phyloP scores from a whole-genome alignment of 352 stramenopile species.

The Phytophthora chlamydospora region DNA sequence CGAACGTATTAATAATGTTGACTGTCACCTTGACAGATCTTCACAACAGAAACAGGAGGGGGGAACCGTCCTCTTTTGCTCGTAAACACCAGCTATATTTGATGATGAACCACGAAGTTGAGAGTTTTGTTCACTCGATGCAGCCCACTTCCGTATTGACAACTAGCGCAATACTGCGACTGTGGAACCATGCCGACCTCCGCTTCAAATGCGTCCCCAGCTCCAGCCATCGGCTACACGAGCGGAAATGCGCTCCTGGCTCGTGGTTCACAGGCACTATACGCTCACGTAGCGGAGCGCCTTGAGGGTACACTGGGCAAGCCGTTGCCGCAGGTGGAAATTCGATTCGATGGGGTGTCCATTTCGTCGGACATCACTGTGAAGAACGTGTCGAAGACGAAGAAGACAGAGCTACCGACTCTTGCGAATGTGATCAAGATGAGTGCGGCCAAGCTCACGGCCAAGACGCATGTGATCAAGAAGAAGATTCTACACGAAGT shows the following conservation, averaged over 20 bases:
- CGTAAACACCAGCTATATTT: too few relatives aligned
- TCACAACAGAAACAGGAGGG: too few relatives aligned
- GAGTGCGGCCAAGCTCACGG: slow-evolving; percentile 1
- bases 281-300: slow-evolving; percentile 31
- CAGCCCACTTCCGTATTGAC: not conserved
- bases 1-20: too few relatives aligned
- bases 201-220: too few relatives aligned
- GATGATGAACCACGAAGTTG: not conserved
- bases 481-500: slow-evolving; percentile 40
- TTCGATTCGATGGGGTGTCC: slow-evolving; percentile 10
- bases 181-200: too few relatives aligned
- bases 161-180: slow-evolving; percentile 10
- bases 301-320: slow-evolving; percentile 37
- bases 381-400: too few relatives aligned
- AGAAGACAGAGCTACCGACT: slow-evolving; percentile 14
- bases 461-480: slow-evolving; percentile 22
- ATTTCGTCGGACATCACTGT: too few relatives aligned
- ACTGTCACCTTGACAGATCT: too few relatives aligned
- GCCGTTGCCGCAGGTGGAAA: slow-evolving; percentile 41
- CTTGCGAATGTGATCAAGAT: slow-evolving; percentile 12
- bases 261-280: slow-evolving; percentile 32
- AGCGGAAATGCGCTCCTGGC: slow-evolving; percentile 26
- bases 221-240: slow-evolving; percentile 11
- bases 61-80: too few relatives aligned
- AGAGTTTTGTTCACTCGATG: slow-evolving; percentile 17